Evolutionary conservation across 1,284 basidiomycete genomes (phyloP).

Genomic region (Malassezia yamatoensis): DNA sequence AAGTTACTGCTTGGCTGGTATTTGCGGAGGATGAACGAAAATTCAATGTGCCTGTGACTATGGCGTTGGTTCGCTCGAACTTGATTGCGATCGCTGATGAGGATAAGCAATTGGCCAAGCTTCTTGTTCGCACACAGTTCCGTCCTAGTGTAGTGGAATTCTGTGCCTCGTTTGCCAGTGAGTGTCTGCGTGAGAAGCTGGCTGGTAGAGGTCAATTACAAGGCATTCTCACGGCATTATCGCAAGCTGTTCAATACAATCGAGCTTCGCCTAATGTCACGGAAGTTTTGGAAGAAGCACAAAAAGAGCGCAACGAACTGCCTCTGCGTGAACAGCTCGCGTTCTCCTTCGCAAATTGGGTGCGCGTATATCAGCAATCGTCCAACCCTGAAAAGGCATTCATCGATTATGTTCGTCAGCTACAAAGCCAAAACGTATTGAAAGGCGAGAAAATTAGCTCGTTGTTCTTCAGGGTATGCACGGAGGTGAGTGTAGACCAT

Average conservation of each 20-base stretch:
- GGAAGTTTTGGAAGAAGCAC: constrained; percentile 56
- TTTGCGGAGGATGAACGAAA: constrained; percentile 92
- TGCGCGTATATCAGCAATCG: constrained; percentile 82
- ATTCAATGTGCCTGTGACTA: constrained; percentile 87
- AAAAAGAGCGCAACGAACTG: constrained; percentile 25
- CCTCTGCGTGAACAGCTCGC: constrained; percentile 53
- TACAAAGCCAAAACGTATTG: constrained; percentile 90
- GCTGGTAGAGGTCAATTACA: constrained; percentile 68
- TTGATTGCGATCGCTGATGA: constrained; percentile 69
- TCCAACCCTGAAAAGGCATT: constrained; percentile 85
- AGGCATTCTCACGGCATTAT: constrained; percentile 71
- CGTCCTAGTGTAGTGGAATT: constrained; percentile 71
- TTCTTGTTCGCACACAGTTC: constrained; percentile 60
- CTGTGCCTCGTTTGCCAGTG: constrained; percentile 70
- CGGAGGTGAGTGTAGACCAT: constrained; percentile 82
- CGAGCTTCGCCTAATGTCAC: constrained; percentile 72
- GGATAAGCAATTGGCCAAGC: constrained; percentile 84
- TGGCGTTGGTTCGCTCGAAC: constrained; percentile 72
- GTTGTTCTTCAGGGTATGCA: constrained; percentile 95
- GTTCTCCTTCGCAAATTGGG: constrained; percentile 69
- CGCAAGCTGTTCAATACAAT: constrained; percentile 55
- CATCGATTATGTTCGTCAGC: constrained; percentile 88
- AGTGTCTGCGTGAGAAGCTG: constrained; percentile 65
- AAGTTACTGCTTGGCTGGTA: constrained; percentile 91
- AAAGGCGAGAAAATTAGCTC: constrained; percentile 93